Evolutionary conservation across 2,329 filamentous ascomycete genomes (phyloP), one percentile per base, ranked within the genome.

Genomic region (Fusarium sp.): DNA sequence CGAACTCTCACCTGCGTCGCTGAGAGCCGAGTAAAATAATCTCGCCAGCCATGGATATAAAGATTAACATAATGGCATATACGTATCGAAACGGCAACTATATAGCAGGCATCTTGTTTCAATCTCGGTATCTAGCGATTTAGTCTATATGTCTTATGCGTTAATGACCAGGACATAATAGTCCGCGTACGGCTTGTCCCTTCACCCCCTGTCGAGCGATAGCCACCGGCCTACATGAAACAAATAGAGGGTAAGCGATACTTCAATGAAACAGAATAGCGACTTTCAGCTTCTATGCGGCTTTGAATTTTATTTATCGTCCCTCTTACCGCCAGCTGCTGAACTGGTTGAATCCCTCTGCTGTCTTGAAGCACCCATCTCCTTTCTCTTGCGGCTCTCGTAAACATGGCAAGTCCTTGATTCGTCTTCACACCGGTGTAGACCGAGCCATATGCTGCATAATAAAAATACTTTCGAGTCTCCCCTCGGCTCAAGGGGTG

Each of bases 61-160:
- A n/a, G 21, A n/a, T 34, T 34, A n/a, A 53, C 34, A 43, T 19
- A 21, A 21, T 19, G 28, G 10, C 17, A 21, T 47, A 22, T 28
- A 14, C 26, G 38, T 21, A 52, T 24, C 26, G 19, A 19, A 36
- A 26, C 13, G 28, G 14, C 11, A 34, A 36, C 52, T 62, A 44
- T 31, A 15, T 31, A 38, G 24, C 44, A 53, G 50, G 49, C 40
- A 46, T 66, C 22, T 50, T 65, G 46, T 53, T 65, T 65, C 54
- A 57, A 65, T 65, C 60, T 50, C 31, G 34, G 38, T 65, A 40
- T 65, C 31, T 39, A 65, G 53, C 46, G 60, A 65, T 53, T 33
- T 47, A 36, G 17, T 33, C 26, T 47, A 53, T 60, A 47, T 44
- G 15, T n/a, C 42, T 39, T 33, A 43, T 59, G 60, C 13, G 17